Percentiles rank a stretch among this genome's conserved stretches.
Conservation (phyloP, 306 rosid genomes). For the Dryas octopetala region DNA sequence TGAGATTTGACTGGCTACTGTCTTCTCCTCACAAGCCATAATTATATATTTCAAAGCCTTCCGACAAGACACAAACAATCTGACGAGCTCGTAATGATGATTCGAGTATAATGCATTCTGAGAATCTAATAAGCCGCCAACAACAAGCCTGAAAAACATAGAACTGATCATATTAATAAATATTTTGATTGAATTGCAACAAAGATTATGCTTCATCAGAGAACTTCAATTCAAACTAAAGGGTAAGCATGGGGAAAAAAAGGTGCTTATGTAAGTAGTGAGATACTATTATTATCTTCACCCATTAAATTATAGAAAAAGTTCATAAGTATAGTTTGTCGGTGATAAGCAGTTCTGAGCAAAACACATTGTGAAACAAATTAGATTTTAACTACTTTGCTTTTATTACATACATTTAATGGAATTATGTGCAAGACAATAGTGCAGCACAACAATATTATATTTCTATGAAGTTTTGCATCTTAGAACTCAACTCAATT, state of each 20-base stretch:
- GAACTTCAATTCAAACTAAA: conserved; percentile 12
- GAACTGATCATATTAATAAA: conserved; percentile 14
- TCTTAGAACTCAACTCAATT: not conserved
- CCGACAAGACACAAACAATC: conserved; percentile 77
- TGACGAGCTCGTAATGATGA: conserved; percentile 49
- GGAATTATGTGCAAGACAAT: not conserved
- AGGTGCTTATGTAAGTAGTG: not conserved
- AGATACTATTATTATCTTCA: not conserved
- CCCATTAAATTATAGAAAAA: not conserved
- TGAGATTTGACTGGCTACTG: conserved; percentile 34
- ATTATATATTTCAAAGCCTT: conserved; percentile 62
- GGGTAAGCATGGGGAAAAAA: not conserved
- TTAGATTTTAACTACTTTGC: not conserved
- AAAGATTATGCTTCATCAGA: conserved; percentile 18
- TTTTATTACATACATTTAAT: not conserved
- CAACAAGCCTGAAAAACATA: conserved; percentile 66
- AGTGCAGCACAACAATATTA: too few relatives aligned
- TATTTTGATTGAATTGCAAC: conserved; percentile 11
- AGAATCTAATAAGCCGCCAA: conserved; percentile 48
- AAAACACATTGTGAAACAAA: conserved; percentile 1
- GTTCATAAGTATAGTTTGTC: not conserved
- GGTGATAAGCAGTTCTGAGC: not conserved
- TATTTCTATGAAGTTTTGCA: not conserved
- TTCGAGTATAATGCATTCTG: conserved; percentile 31
- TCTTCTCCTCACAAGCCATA: conserved; percentile 44